Conservation (phyloP, 495 filamentous ascomycete genomes). For the Talaromyces adpressus region DNA sequence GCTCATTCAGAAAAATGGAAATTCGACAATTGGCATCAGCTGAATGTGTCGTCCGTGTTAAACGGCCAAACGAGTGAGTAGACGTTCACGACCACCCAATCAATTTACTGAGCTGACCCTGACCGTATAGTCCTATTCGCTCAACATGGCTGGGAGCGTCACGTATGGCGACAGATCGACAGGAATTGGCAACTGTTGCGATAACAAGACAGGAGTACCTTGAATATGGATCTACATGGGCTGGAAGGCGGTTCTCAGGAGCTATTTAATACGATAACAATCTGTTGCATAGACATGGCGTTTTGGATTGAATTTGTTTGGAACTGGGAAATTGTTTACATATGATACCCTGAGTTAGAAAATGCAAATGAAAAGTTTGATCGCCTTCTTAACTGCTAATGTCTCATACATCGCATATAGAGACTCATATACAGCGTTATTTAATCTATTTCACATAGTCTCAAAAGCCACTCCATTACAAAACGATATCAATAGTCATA, state of each 20-base stretch:
- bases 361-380: not conserved
- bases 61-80: slow-evolving; percentile 56
- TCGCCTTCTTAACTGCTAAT: not conserved
- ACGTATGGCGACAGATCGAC: slow-evolving; percentile 60
- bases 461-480: not conserved
- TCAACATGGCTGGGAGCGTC: slow-evolving; percentile 83
- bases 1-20: slow-evolving; percentile 53
- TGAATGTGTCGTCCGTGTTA: slow-evolving; percentile 70
- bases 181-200: slow-evolving; percentile 50
- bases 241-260: slow-evolving; percentile 62
- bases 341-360: slow-evolving; percentile 9
- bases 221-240: slow-evolving; percentile 76
- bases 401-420: not conserved
- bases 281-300: not conserved
- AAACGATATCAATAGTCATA: slow-evolving; percentile 61
- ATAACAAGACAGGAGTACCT: slow-evolving; percentile 87
- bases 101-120: not conserved
- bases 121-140: slow-evolving; percentile 52
- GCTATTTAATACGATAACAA: not conserved
- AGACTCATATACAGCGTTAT: not conserved
- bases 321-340: not conserved
- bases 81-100: not conserved
- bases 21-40: slow-evolving; percentile 66
- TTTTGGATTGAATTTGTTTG: not conserved
- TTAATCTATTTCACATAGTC: not conserved